Conservation (phyloP, 176 grass and related monocot species). For the Leersia perrieri region DNA sequence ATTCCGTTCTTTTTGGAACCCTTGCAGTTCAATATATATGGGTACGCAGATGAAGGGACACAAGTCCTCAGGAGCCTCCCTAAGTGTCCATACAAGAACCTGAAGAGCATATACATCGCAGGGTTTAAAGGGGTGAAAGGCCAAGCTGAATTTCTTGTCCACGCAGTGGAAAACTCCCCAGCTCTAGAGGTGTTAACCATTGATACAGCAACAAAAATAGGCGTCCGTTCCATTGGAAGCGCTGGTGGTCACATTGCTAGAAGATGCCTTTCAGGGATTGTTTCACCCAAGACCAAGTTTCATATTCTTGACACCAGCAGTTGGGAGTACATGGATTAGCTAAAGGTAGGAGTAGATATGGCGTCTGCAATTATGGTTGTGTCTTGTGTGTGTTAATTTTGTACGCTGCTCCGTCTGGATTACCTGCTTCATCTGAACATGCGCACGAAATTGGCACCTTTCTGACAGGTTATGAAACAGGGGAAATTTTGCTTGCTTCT, state of each 20-base stretch:
- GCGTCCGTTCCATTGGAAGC: neutral
- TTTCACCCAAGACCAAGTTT: slow-evolving; percentile 11
- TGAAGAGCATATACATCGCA: neutral
- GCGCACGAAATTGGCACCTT: neutral
- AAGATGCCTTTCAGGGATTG: neutral
- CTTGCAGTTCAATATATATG: neutral
- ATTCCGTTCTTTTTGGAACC: neutral
- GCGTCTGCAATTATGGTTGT: neutral
- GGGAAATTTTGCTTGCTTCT: neutral
- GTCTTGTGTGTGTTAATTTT: neutral
- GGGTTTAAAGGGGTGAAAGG: neutral
- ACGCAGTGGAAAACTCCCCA: slow-evolving; percentile 4
- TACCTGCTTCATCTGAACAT: neutral
- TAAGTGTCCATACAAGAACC: neutral
- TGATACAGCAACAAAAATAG: neutral
- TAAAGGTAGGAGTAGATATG: neutral
- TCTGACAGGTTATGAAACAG: neutral
- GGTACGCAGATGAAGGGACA: neutral
- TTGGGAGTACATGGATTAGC: neutral
- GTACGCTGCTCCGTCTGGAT: neutral
- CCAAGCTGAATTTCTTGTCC: neutral
- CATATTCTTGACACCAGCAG: neutral
- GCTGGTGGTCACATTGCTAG: neutral
- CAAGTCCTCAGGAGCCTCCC: neutral
- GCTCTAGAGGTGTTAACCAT: neutral